Evolutionary conservation across 164 flowering plant genomes (phyloP).

Genomic region (Piper longum): DNA sequence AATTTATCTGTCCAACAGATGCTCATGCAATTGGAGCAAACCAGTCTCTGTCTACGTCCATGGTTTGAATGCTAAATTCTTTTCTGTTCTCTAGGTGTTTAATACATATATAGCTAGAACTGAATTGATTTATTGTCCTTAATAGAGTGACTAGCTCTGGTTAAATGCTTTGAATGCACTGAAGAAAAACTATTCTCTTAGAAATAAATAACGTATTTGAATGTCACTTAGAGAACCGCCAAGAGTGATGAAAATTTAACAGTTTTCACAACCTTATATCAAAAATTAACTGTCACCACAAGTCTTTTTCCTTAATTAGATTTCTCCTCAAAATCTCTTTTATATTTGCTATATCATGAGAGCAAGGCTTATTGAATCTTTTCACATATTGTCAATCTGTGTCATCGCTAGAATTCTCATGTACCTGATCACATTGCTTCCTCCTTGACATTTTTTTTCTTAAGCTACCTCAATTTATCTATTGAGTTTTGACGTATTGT

Average conservation of each 20-base stretch:
- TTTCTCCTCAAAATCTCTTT: background rate
- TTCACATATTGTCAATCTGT: background rate
- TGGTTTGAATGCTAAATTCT: slow-evolving; percentile 2
- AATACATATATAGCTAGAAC: background rate
- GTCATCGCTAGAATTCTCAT: background rate
- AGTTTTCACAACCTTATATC: too few species aligned
- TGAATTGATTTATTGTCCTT: too few species aligned
- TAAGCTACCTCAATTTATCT: too few species aligned
- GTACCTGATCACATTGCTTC: background rate
- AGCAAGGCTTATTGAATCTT: background rate
- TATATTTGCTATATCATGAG: background rate
- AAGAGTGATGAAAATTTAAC: too few species aligned
- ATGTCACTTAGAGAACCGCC: too few species aligned
- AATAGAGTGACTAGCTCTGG: too few species aligned
- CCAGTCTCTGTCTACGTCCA: slow-evolving; percentile 5
- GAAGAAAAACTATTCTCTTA: too few species aligned
- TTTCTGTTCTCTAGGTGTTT: background rate
- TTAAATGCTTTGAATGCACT: too few species aligned
- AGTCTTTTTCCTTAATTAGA: too few species aligned
- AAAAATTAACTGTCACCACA: too few species aligned
- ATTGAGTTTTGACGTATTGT: background rate
- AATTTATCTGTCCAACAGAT: slow-evolving; percentile 13
- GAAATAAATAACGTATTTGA: too few species aligned
- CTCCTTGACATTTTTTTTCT: too few species aligned
- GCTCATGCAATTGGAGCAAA: slow-evolving; percentile 12